Evolutionary conservation across 177 flowering plant genomes (phyloP).

Genomic region (Vitis hybrid): DNA sequence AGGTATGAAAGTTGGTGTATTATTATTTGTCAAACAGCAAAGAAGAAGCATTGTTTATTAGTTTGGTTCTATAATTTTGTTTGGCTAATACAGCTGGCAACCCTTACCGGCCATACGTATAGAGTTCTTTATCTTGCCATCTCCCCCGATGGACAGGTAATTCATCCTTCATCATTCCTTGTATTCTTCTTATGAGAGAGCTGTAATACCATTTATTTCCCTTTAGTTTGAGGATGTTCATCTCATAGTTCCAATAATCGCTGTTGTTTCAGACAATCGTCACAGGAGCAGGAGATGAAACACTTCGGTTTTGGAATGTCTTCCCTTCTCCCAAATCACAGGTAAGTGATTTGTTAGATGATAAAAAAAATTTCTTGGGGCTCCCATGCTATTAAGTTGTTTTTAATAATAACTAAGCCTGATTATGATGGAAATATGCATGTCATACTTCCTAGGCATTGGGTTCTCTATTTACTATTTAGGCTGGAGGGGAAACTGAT

Average conservation of each 20-base stretch:
- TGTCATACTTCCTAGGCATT: too few species aligned
- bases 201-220: background rate
- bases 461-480: too few species aligned
- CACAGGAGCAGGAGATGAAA: conserved; percentile 98
- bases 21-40: too few species aligned
- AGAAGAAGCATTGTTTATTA: background rate
- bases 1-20: conserved; percentile 39
- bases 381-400: too few species aligned
- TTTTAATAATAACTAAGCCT: background rate
- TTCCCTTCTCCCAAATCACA: conserved; percentile 96
- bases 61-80: background rate
- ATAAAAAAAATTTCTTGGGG: background rate
- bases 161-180: conserved; percentile 2
- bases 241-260: background rate
- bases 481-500: background rate
- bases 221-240: background rate
- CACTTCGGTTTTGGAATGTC: conserved; percentile 97
- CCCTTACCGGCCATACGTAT: conserved; percentile 91
- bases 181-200: background rate
- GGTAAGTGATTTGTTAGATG: conserved; percentile 32
- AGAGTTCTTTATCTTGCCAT: conserved; percentile 93
- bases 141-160: conserved; percentile 98
- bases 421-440: too few species aligned
- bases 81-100: conserved; percentile 63
- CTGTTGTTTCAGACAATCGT: conserved; percentile 71